Evolutionary conservation across 345 rosid species (phyloP), one percentile per base, ranked within the genome.

Genomic region (Eucalyptus fibrosa): DNA sequence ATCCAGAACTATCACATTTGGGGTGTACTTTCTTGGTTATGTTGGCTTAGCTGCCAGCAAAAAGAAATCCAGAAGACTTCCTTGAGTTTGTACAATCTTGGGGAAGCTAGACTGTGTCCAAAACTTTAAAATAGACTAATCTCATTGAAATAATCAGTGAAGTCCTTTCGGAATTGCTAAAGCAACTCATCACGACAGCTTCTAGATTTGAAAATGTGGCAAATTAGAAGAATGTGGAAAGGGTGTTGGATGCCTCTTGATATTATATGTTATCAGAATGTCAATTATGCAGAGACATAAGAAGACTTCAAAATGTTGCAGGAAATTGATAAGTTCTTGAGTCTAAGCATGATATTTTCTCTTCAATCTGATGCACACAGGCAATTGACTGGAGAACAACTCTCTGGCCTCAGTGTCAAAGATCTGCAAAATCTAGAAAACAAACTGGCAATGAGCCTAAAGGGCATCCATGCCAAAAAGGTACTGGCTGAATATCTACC

Each of bases 311-410:
- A 40, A 77, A 77, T 37, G 83, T 77, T 18, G 45, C 83, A 77
- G 83, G 47, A 77, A 77, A 40, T 77, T 40, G 83, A 40, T 40
- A 77, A 77, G 83, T 40, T 72, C 26, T 72, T 2, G 3, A 72
- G 83, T 72, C 28, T 19, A 72, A 37, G 83, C 47, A 77, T 77
- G 47, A 77, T 77, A 1, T 40, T 77, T 77, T 77, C 47, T 77
- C 47, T 77, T 23, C 17, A 44, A 40, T 51, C 62, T 59, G 49
- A 47, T 18, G 4, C 23, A 62, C 11, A 12, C 94, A 96, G 98
- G 94, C 93, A 95, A 93, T 93, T 96, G 95, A 95, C 93, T 96
- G 98, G 98, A 7, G 95, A 94, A 92, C 95, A 94, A 90, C 97
- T 96, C 90, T 94, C 97, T 55, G 95, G 95, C 47, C 92, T 96